Base-by-base conservation (phyloP, 139 green algal genomes). In the Closterium sp. region DNA sequence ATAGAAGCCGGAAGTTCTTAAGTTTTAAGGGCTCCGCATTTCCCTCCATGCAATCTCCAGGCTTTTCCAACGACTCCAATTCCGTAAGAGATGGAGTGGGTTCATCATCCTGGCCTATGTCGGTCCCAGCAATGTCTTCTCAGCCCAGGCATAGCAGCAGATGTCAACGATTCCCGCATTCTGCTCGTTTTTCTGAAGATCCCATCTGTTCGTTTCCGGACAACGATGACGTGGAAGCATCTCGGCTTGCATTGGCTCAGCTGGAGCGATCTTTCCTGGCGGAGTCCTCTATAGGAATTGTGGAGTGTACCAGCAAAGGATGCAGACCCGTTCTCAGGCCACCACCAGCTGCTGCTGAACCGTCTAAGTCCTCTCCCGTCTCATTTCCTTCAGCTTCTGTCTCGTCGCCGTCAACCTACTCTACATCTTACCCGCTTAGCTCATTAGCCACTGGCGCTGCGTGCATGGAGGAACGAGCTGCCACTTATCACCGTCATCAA, bases 241-340 rank as follows among this genome's bases (percentile, higher is more conserved):
- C 62, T 79, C 62, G 62, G 62, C 17, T 79, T 19, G 62, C 62
- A 27, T 79, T 88, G 29, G 85, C 85, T 32, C 29, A 31, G 30
- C 70, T 91, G 19, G 89, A 91, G 21, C 31, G 89, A n/a, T 87
- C 89, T 30, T 91, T 89, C 42, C 30, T 91, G 30, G 42, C 42
- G n/a, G 38, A 91, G 89, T 45, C 89, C 7, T 29, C 31, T 2
- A 30, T 88, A 6, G 89, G 89, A 29, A 29, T 29, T n/a, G 89
- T 91, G 10, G 73, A 89, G n/a, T 91, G 89, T 84, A 91, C 89
- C 31, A 91, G 89, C 89, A 87, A 88, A 32, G 89, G 89, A 45
- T 91, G 89, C 73, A 45, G 89, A 30, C 89, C 89, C 27, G 31
- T 91, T 30, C 29, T 50, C 89, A 89, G 31, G 89, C 42, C 31